Conservation (phyloP, 2,329 filamentous ascomycete genomes). For the Neospermospora avenae region DNA sequence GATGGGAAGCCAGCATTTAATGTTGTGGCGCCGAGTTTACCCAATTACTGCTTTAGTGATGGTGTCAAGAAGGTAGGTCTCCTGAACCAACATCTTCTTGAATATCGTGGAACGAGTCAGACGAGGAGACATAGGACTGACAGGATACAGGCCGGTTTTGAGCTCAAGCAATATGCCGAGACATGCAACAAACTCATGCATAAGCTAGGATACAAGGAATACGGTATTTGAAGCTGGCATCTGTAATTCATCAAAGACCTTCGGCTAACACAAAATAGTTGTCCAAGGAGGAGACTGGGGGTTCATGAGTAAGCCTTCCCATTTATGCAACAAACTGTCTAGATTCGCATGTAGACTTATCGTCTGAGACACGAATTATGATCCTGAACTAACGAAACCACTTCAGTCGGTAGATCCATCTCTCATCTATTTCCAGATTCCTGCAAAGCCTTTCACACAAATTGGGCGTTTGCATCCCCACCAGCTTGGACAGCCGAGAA, state of each 20-base stretch:
- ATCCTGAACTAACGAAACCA: not conserved
- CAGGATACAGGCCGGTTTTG: conserved; percentile 50
- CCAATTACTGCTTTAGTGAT: conserved; percentile 48
- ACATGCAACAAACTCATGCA: conserved; percentile 65
- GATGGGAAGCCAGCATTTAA: conserved; percentile 15
- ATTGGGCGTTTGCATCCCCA: conserved; percentile 12
- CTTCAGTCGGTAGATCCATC: conserved; percentile 55
- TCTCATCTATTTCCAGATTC: conserved; percentile 54
- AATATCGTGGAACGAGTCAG: no score
- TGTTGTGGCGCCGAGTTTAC: conserved; percentile 53
- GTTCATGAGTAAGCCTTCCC: conserved; percentile 38
- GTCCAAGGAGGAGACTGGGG: conserved; percentile 71
- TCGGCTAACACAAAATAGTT: conserved; percentile 28
- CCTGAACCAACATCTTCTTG: not conserved
- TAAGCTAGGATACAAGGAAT: conserved; percentile 60
- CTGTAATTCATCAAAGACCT: not conserved
- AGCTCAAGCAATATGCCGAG: conserved; percentile 58
- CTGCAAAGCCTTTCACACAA: conserved; percentile 47
- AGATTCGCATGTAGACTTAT: not conserved
- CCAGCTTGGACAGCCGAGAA: conserved; percentile 5
- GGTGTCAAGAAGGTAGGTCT: conserved; percentile 25
- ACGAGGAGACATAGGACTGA: not conserved
- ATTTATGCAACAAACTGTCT: not conserved
- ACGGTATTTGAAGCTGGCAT: conserved; percentile 32
- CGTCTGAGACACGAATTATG: no score